These are phyloP conservation scores for Trichoderma hamatum DNA, from an alignment of 2,329 filamentous ascomycete species.

Conservation along the genomic window DNA sequence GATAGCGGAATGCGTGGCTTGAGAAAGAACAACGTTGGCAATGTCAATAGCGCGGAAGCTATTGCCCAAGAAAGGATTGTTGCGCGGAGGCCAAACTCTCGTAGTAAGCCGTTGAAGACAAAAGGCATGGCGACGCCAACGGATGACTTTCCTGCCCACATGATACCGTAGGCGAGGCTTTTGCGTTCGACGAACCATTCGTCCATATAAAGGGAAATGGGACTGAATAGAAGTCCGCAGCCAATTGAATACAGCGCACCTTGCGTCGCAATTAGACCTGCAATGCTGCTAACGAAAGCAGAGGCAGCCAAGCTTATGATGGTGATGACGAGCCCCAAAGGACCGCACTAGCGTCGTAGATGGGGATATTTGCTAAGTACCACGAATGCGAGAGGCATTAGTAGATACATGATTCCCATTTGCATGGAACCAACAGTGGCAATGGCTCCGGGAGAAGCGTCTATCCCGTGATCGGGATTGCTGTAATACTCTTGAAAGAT, in stretches of 20 bases:
- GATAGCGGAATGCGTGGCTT: slow-evolving; percentile 54
- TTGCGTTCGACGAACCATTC: slow-evolving; percentile 64
- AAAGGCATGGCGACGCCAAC: slow-evolving; percentile 54
- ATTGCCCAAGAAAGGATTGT: slow-evolving; percentile 59
- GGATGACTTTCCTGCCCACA: slow-evolving; percentile 60
- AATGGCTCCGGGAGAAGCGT: slow-evolving; percentile 57
- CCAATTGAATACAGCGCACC: slow-evolving; percentile 64
- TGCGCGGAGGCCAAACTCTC: slow-evolving; percentile 52
- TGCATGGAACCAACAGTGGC: slow-evolving; percentile 33
- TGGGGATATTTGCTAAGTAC: slow-evolving; percentile 48
- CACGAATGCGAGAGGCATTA: slow-evolving; percentile 52
- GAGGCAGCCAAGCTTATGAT: slow-evolving; percentile 54
- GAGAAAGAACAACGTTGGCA: slow-evolving; percentile 59
- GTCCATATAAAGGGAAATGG: slow-evolving; percentile 61
- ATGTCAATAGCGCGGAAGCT: slow-evolving; percentile 53
- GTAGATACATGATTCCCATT: slow-evolving; percentile 59
- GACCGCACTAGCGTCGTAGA: slow-evolving; percentile 47
- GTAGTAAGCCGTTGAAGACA: slow-evolving; percentile 55
- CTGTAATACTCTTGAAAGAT: slow-evolving; percentile 73
- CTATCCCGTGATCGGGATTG: slow-evolving; percentile 59
- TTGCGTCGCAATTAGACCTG: slow-evolving; percentile 61
- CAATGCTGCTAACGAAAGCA: slow-evolving; percentile 56
- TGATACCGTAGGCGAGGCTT: slow-evolving; percentile 63
- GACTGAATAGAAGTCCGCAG: slow-evolving; percentile 57
- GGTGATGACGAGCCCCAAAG: slow-evolving; percentile 53